Conservation (phyloP, 140 eudicot genomes). For the Ambrosia hybrid region DNA sequence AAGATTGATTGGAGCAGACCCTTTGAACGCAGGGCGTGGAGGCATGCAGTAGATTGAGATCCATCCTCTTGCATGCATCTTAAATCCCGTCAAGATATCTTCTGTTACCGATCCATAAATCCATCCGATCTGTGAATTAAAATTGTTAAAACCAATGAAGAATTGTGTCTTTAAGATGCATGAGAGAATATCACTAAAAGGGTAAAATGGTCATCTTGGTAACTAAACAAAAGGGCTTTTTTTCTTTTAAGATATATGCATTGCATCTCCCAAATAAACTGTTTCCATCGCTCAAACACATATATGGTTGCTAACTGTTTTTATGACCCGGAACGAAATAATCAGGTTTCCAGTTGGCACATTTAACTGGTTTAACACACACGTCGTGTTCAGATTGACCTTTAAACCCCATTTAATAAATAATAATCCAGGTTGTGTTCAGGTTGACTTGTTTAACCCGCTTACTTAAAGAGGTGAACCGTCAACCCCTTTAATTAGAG, state of each 20-base stretch:
- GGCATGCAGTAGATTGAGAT: constrained; percentile 63
- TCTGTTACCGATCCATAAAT: constrained; percentile 64
- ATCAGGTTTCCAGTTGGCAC: background rate
- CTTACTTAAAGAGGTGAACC: background rate
- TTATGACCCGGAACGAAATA: background rate
- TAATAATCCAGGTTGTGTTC: background rate
- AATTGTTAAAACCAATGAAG: constrained; percentile 1
- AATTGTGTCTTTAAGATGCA: background rate
- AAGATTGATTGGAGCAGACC: constrained; percentile 69
- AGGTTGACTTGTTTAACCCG: background rate
- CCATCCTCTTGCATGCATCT: constrained; percentile 75
- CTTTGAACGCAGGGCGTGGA: constrained; percentile 60
- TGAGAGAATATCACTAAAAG: background rate
- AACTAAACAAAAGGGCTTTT: background rate
- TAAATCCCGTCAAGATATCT: constrained; percentile 64
- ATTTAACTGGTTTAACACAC: background rate
- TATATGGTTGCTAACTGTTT: background rate
- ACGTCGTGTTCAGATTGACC: background rate
- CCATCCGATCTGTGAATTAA: constrained; percentile 57
- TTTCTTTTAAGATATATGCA: background rate
- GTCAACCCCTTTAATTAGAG: background rate
- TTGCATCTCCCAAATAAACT: background rate
- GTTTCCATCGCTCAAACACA: background rate
- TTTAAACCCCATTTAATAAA: background rate
- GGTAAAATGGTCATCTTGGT: constrained; percentile 19